Evolutionary conservation across 169 alveolate species (phyloP), one percentile per base, ranked within the genome.

Genomic region (Cryptosporidium bovis): DNA sequence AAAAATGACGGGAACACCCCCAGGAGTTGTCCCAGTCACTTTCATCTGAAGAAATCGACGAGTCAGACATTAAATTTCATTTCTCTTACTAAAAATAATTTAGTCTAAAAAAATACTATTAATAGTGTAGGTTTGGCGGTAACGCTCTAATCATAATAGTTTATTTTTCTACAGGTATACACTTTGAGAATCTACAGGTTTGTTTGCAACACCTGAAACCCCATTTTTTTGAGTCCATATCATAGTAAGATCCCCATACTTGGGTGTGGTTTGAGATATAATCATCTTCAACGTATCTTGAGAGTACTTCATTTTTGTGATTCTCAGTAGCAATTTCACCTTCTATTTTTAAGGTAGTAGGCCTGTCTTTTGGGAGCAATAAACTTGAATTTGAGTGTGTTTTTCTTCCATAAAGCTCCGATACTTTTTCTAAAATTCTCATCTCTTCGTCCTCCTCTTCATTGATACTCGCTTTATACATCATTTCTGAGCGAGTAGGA

Each of bases 231-330:
- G 66, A 82, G 1, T 82, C 95, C 48, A 64, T 33, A 82, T 95
- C 96, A 69, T 93, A 95, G 82, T 89, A 95, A 16, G 96, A 92
- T 34, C 98, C 98, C 95, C 96, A 95, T 50, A 95, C 91, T 20
- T 92, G 83, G 10, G 96, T 90, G 85, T 95, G 98, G 34, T 94
- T 95, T 60, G 92, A 91, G 20, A 66, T 29, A 65, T 90, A 82
- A 1, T 90, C 95, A 65, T 94, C 96, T 82, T 94, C 97, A 71
- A 91, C 95, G 71, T 94, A 92, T 77, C 84, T 82, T 53, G 96
- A 93, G 5, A 46, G 13, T 1, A 53, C 83, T 24, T 7, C 44
- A 69, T 65, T 66, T 58, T 58, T 56, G n/a, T 33, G 18, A 18
- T 48, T 6, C 33, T 56, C 46, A 29, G n/a, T 71, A 33, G 18